phyloP scores from a whole-genome alignment of 495 filamentous ascomycete genomes.

The Parathielavia appendiculata region DNA sequence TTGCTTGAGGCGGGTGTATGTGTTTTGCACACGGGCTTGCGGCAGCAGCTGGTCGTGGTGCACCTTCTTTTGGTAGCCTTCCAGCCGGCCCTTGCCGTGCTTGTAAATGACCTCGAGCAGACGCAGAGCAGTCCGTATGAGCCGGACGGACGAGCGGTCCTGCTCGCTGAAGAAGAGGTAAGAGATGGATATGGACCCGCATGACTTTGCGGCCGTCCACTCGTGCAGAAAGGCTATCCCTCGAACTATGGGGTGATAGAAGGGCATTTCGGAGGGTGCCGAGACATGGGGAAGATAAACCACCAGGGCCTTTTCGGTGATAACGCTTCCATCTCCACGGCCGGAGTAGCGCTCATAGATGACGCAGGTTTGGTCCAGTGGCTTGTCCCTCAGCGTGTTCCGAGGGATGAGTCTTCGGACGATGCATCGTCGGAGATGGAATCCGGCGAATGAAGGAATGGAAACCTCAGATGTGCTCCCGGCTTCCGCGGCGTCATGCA shows the following conservation, averaged over 20 bases:
- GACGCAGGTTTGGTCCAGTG: constrained; percentile 75
- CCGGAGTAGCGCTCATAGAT: constrained; percentile 45
- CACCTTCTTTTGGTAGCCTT: constrained; percentile 66
- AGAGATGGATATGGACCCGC: constrained; percentile 59
- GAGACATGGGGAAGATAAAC: constrained; percentile 72
- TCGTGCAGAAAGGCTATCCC: constrained; percentile 70
- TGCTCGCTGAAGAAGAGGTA: constrained; percentile 55
- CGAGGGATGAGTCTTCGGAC: constrained; percentile 74
- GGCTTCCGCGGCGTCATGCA: constrained; percentile 43
- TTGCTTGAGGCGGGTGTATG: constrained; percentile 72
- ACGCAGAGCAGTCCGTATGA: constrained; percentile 64
- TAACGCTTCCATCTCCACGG: background rate
- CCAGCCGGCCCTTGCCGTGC: constrained; percentile 59
- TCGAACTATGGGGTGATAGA: constrained; percentile 75
- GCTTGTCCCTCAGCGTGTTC: constrained; percentile 67
- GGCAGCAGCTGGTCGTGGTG: constrained; percentile 72
- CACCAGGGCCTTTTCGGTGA: constrained; percentile 50
- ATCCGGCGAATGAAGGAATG: constrained; percentile 26
- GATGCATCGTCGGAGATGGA: constrained; percentile 42
- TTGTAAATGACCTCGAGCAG: constrained; percentile 70
- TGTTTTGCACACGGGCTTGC: constrained; percentile 69
- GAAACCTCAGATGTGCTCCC: background rate
- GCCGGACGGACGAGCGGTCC: constrained; percentile 41
- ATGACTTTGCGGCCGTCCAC: constrained; percentile 37
- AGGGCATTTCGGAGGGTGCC: constrained; percentile 60